Percentiles rank a stretch among this genome's conserved stretches.
Evolutionary conservation across 768 basidiomycete genomes (phyloP).

Genomic region (Stropharia rugosoannulata): DNA sequence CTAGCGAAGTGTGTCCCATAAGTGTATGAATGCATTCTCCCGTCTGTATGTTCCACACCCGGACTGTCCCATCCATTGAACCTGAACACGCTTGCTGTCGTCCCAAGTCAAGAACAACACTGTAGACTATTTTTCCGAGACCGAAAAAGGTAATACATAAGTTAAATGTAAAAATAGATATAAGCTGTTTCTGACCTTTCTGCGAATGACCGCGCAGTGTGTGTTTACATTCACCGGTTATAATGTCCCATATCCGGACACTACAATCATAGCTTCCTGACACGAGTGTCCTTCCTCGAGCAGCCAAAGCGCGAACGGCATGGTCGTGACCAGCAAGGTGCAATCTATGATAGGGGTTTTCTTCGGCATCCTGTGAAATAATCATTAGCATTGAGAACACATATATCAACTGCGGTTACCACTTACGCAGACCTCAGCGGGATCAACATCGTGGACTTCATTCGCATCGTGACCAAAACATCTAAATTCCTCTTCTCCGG

Average conservation of each 20-base stretch:
- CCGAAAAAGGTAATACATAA: background rate
- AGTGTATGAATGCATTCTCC: constrained; percentile 81
- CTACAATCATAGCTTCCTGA: constrained; percentile 96
- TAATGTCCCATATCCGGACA: constrained; percentile 93
- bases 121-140: constrained; percentile 66
- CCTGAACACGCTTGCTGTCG: constrained; percentile 94
- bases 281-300: constrained; percentile 84
- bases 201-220: constrained; percentile 85
- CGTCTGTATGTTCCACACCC: constrained; percentile 86
- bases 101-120: constrained; percentile 84
- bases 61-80: constrained; percentile 97
- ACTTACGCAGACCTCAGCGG: constrained; percentile 41
- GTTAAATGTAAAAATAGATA: background rate
- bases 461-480: constrained; percentile 57
- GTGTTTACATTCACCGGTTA: constrained; percentile 79
- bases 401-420: background rate
- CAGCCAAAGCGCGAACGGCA: constrained; percentile 90
- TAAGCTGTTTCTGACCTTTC: constrained; percentile 59
- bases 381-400: constrained; percentile 4
- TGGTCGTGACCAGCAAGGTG: constrained; percentile 88
- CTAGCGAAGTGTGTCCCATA: constrained; percentile 91
- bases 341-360: constrained; percentile 88
- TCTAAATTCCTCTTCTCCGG: constrained; percentile 75
- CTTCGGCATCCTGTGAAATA: constrained; percentile 43
- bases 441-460: constrained; percentile 50